A percentile compares a stretch with the other conserved stretches of the same genome.
phyloP scores from a whole-genome alignment of 179 eudicot genomes.

The Amaranthus tricolor region DNA sequence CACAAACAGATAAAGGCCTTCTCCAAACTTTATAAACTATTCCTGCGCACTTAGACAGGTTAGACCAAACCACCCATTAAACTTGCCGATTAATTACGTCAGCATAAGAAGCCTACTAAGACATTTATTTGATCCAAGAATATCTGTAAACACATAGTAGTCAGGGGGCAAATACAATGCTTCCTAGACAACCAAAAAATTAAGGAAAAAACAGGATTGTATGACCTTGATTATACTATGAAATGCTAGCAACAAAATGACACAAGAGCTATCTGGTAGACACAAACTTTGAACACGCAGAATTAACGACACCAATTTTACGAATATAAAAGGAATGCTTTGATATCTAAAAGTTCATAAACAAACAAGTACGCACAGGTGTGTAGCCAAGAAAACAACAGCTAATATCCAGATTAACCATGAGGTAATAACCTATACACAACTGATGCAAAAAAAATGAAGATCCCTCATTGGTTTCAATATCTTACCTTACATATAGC shows the following conservation, averaged over 20 bases:
- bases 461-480: not conserved
- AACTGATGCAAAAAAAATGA: conserved; percentile 7
- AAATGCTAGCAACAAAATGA: not conserved
- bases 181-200: not conserved
- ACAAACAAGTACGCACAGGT: not conserved
- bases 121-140: not conserved
- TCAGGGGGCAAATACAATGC: conserved; percentile 1
- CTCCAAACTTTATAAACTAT: no score
- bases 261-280: not conserved
- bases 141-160: not conserved
- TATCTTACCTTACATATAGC: conserved; percentile 90
- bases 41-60: not conserved
- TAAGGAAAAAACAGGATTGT: not conserved
- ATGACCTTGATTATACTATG: not conserved
- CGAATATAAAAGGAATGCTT: not conserved
- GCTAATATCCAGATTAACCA: not conserved
- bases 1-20: not conserved
- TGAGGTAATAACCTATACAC: conserved; percentile 3
- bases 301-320: not conserved
- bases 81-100: not conserved
- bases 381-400: not conserved
- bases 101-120: not conserved
- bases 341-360: not conserved
- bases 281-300: not conserved
- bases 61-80: not conserved